Base-by-base conservation (phyloP, 495 filamentous ascomycete species). In the Staphylotrichum longicolle region DNA sequence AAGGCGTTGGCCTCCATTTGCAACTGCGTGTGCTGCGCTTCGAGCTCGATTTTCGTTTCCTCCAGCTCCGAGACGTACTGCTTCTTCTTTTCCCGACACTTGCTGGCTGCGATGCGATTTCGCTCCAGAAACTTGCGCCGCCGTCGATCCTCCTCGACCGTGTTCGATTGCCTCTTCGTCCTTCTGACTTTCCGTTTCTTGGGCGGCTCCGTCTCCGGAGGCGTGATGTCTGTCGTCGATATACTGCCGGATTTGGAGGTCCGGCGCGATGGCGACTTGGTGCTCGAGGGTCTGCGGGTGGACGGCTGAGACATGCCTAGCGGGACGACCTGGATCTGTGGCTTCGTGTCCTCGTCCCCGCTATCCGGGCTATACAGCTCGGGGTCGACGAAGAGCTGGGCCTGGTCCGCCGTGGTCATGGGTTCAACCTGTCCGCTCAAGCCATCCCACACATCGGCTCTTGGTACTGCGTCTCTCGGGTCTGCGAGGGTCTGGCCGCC, bases 1-100 rank as follows among this genome's bases (percentile, higher is more conserved):
- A 57, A 32, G 30, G 3, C 8, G 42, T 20, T 30, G 54, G 9
- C 33, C 54, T 57, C 54, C 30, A 20, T 3, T 7, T 47, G 41
- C 34, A 57, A 39, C 7, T 37, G n/a, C 52, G 3, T 7, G 44
- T 57, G 41, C 46, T 73, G 62, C 9, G 59, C 65, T 60, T 79
- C 78, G 32, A 80, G 65, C n/a, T 58, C 64, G n/a, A 69, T 60
- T 52, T 70, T 78, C 27, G 72, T 74, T 41, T 77, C 72, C 62
- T 89, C 85, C 4, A 90, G 75, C 33, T 83, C 79, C 45, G 82
- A 75, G 7, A 86, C 85, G 71, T 85, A 87, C 63, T 86, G 83
- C 71, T 93, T 95, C 74, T 94, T 93, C 80, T 93, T 93, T 70
- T 88, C 85, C 3, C 91, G 84, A 69, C 91, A 95, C 66, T 95